Base-by-base conservation (phyloP, 768 basidiomycete genomes). In the Xerocomus brunneocitrinus region DNA sequence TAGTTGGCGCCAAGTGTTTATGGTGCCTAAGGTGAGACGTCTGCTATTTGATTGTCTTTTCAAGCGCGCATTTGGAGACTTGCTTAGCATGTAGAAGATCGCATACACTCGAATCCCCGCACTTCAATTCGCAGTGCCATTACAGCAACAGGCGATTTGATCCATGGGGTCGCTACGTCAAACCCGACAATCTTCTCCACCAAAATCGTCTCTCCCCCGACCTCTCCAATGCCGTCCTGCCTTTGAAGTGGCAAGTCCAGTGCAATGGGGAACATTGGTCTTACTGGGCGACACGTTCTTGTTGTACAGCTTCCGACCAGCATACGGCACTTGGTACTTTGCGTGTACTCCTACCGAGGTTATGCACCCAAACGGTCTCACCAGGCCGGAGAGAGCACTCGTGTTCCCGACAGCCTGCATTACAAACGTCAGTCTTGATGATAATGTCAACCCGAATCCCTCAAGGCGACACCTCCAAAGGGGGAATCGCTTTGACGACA, bases 271-370 rank as follows among this genome's bases (percentile, higher is more conserved):
- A 91, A 83, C 79, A 90, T 82, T 1, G 88, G 81, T 13, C 85
- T 81, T 4, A 88, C 87, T 14, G 87, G 89, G 59, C 1, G 85
- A 87, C 7, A 89, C 77, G 66, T 91, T 91, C 70, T 89, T 88
- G 74, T 84, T 74, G 68, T 91, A 91, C 51, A 84, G 63, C 40
- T 84, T 73, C 6, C 64, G 62, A 22, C 79, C 78, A 10, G 76
- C 80, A 58, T 84, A 80, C 2, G 85, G 84, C 36, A 87, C 58
- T 22, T 67, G 74, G 1, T 71, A 71, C 46, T 68, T 74, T 50
- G 81, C 78, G 54, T 89, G 87, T 9, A 87, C 85, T 8, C 89
- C 87, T 3, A 91, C 87, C 7, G 87, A 89, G 31, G 77, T 76
- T 57, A 90, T 84, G 30, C 80, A 80, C 8, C 90, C 90, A 62